Conservation (phyloP, 2,329 filamentous ascomycete genomes). For the Chaetomium strumarium region DNA sequence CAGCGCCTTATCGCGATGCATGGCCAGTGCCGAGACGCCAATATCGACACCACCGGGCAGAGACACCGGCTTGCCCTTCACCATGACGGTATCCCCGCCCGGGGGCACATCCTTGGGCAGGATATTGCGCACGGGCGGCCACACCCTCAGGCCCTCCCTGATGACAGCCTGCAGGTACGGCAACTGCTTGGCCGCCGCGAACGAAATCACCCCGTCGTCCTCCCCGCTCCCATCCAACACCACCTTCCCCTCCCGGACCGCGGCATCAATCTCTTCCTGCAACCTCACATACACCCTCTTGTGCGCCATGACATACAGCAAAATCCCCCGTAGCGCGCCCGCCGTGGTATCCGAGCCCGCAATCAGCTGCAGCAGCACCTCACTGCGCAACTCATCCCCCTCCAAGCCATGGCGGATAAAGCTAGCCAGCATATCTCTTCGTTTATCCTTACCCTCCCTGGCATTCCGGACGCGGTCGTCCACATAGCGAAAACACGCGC, state of each 20-base stretch:
- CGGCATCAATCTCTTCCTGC: slow-evolving; percentile 19
- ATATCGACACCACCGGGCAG: slow-evolving; percentile 35
- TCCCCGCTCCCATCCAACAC: too few species aligned
- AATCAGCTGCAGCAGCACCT: slow-evolving; percentile 17
- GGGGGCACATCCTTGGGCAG: slow-evolving; percentile 27
- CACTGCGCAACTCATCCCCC: slow-evolving; percentile 22
- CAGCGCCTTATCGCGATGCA: slow-evolving; percentile 28
- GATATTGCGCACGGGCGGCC: slow-evolving; percentile 27
- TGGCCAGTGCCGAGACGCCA: slow-evolving; percentile 31
- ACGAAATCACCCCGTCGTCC: slow-evolving; percentile 5
- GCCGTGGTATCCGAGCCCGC: slow-evolving; percentile 21
- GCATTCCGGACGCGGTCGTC: slow-evolving; percentile 25
- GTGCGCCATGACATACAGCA: slow-evolving; percentile 18
- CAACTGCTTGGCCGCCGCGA: slow-evolving; percentile 23
- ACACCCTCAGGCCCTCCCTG: slow-evolving; percentile 34
- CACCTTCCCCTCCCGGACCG: neutral
- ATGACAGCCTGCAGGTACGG: slow-evolving; percentile 36
- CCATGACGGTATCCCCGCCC: slow-evolving; percentile 28
- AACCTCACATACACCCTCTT: slow-evolving; percentile 15
- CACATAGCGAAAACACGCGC: slow-evolving; percentile 26
- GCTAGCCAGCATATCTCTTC: slow-evolving; percentile 28
- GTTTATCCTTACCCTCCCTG: slow-evolving; percentile 11
- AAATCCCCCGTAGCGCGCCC: slow-evolving; percentile 9
- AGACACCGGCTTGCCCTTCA: slow-evolving; percentile 28
- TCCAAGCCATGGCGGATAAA: slow-evolving; percentile 27